Evolutionary conservation across 306 rosid genomes (phyloP).

Genomic region (Quercus cerris): DNA sequence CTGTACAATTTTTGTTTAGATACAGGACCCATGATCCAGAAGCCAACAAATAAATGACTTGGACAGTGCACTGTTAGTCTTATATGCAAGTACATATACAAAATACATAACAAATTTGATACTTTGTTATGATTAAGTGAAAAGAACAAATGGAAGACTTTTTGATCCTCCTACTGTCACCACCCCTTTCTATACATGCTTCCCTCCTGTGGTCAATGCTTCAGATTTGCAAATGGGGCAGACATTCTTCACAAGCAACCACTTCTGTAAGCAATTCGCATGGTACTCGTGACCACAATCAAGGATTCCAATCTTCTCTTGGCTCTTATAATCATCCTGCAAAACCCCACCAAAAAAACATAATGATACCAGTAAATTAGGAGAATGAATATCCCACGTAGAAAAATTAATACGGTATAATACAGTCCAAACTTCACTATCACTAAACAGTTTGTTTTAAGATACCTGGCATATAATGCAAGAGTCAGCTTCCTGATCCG

Average conservation of each 20-base stretch:
- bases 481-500: slow-evolving; percentile 56
- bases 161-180: slow-evolving; percentile 1
- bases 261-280: slow-evolving; percentile 70
- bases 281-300: slow-evolving; percentile 91
- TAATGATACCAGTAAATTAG: neutral
- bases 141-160: slow-evolving; percentile 20
- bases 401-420: neutral
- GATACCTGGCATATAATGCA: slow-evolving; percentile 95
- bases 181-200: slow-evolving; percentile 33
- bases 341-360: slow-evolving; percentile 4
- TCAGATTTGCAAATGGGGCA: slow-evolving; percentile 98
- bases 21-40: slow-evolving; percentile 48
- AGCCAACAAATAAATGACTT: slow-evolving; percentile 58
- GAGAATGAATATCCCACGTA: neutral
- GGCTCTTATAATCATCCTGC: slow-evolving; percentile 74
- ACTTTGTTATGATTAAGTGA: slow-evolving; percentile 20
- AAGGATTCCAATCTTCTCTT: slow-evolving; percentile 69
- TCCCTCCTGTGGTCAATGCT: slow-evolving; percentile 52
- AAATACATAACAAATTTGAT: slow-evolving; percentile 41
- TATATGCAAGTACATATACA: slow-evolving; percentile 60
- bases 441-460: slow-evolving; percentile 3
- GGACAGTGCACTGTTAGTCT: slow-evolving; percentile 42
- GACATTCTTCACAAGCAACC: slow-evolving; percentile 83
- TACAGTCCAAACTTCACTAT: neutral
- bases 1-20: slow-evolving; percentile 71